Evolutionary conservation across 176 grass and related monocot genomes (phyloP), one percentile per base, ranked within the genome.

Genomic region (Oryza brachyantha): DNA sequence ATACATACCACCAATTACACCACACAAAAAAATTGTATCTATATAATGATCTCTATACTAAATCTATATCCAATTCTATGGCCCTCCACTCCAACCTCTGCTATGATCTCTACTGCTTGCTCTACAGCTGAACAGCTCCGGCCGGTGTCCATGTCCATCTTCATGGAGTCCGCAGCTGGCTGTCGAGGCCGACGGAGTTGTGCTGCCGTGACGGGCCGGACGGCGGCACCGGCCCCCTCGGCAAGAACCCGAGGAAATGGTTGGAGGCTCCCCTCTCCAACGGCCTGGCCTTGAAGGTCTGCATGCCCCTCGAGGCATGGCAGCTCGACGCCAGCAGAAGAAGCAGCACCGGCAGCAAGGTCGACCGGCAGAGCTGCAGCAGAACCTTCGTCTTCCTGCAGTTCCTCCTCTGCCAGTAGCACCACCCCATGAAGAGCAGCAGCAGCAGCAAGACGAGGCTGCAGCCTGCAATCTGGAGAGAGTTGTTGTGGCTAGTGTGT

Each of bases 121-220:
- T 26, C 31, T 60, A 67, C 50, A 55, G 50, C 50, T 55, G 41
- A 43, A 43, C 41, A 50, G 45, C 16, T 55, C 50, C n/a, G n/a
- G n/a, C n/a, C n/a, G n/a, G n/a, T n/a, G n/a, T 22, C 50, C 19
- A n/a, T n/a, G n/a, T 7, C 2, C 1, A 6, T 13, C 22, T 52
- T 92, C 77, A 86, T 19, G 87, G 87, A 27, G 61, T 74, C 57
- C 39, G 59, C 54, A 17, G 40, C 24, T 87, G 84, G 68, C 75
- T 85, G 64, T 88, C 81, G 31, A 90, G 68, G 77, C 87, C 91
- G 68, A 97, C 80, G 80, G 94, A 88, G 77, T 97, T 92, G 88
- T 97, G 94, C 81, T 85, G 79, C 89, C 83, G 76, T 9, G 94
- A 97, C 19, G 94, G 87, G 0, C 87, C 89, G 0, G 94, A 94